Conservation (phyloP, 768 basidiomycete species). For the Lentinula aciculospora region DNA sequence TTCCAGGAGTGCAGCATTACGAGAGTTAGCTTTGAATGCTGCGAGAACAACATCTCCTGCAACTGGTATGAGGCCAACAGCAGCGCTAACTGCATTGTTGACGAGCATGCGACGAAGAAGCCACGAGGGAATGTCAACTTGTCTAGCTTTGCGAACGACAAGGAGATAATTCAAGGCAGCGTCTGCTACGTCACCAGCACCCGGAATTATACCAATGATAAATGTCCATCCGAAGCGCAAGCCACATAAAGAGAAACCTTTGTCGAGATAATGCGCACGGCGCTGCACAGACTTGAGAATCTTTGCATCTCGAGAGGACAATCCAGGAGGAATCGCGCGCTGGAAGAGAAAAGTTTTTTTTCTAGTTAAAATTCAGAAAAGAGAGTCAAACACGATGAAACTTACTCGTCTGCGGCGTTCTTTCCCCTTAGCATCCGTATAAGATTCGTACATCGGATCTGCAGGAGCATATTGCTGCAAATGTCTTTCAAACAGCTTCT, state of each 20-base stretch:
- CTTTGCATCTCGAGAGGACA: slow-evolving; percentile 68
- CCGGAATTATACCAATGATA: slow-evolving; percentile 69
- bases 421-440: slow-evolving; percentile 50
- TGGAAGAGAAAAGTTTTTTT: slow-evolving; percentile 17
- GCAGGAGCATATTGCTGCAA: slow-evolving; percentile 60
- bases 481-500: slow-evolving; percentile 58
- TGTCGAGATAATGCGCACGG: slow-evolving; percentile 84
- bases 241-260: slow-evolving; percentile 75
- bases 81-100: slow-evolving; percentile 68
- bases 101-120: slow-evolving; percentile 68
- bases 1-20: slow-evolving; percentile 84
- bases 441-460: slow-evolving; percentile 72
- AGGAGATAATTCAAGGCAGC: slow-evolving; percentile 66
- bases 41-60: slow-evolving; percentile 67
- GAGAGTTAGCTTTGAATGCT: slow-evolving; percentile 79
- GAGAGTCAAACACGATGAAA: too few species aligned
- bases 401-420: slow-evolving; percentile 53
- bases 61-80: slow-evolving; percentile 36
- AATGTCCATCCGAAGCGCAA: slow-evolving; percentile 86
- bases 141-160: slow-evolving; percentile 66
- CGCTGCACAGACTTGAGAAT: slow-evolving; percentile 71
- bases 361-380: background rate
- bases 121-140: slow-evolving; percentile 66
- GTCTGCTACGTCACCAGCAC: slow-evolving; percentile 63
- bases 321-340: slow-evolving; percentile 70